phyloP scores from a whole-genome alignment of 179 eudicot species.

The Beta macrorhiza region DNA sequence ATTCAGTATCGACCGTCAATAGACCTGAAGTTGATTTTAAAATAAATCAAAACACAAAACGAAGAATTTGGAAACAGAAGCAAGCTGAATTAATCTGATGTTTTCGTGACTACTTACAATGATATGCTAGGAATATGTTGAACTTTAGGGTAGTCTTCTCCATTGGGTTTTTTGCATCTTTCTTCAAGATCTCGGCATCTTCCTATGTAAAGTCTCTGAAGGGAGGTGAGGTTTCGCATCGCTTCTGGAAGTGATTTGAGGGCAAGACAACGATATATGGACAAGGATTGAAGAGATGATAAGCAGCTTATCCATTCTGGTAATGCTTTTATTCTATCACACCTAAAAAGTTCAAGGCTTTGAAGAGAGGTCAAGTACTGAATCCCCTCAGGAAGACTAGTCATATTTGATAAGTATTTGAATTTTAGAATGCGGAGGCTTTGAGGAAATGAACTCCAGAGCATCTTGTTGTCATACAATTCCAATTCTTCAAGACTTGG shows the following conservation, averaged over 20 bases:
- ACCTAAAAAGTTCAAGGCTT: neutral
- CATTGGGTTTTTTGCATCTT: conserved; percentile 10
- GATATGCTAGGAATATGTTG: conserved; percentile 2
- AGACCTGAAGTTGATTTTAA: no score
- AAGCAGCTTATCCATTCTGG: conserved; percentile 18
- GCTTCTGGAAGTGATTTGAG: conserved; percentile 4
- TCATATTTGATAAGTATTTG: neutral
- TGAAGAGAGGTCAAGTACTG: conserved; percentile 17
- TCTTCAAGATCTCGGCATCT: neutral
- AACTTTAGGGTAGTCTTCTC: conserved; percentile 19
- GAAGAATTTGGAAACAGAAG: no score
- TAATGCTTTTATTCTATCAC: neutral
- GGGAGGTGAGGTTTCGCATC: conserved; percentile 12
- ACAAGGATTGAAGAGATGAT: conserved; percentile 3
- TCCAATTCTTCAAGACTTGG: neutral
- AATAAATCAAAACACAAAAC: no score
- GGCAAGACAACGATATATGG: rapidly evolving
- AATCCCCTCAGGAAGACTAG: conserved; percentile 12
- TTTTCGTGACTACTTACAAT: neutral
- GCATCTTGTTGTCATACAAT: neutral
- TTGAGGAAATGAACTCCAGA: neutral
- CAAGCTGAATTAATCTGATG: no score
- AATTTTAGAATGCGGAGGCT: conserved; percentile 1
- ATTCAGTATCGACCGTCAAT: no score
- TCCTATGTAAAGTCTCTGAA: neutral